Percentiles rank a stretch among this genome's conserved stretches.
Conservation (phyloP, 202 grass and related monocot species). For the Dendrocalamus latiflorus region DNA sequence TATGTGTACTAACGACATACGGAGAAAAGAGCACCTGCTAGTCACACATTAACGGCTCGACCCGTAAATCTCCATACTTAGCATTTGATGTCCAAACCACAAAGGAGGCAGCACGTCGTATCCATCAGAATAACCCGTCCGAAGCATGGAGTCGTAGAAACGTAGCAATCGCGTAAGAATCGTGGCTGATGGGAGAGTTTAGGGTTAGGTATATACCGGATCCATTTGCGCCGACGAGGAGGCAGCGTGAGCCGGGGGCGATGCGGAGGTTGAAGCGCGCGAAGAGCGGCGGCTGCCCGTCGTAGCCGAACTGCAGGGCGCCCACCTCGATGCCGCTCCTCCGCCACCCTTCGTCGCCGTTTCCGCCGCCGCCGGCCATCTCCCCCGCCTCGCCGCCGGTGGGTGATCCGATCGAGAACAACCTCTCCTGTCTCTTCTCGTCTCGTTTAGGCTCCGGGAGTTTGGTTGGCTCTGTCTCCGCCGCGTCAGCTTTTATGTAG, state of each 20-base stretch:
- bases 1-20: background rate
- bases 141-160: background rate
- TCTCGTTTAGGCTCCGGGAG: background rate
- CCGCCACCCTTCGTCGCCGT: conserved; percentile 38
- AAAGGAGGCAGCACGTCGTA: no score
- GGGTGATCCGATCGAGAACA: background rate
- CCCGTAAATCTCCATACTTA: background rate
- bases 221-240: conserved; percentile 89
- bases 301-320: conserved; percentile 77
- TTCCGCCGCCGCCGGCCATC: conserved; percentile 12
- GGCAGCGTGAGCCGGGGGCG: conserved; percentile 71
- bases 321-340: conserved; percentile 74
- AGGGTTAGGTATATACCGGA: conserved; percentile 41
- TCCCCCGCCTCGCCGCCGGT: background rate
- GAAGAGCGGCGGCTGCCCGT: conserved; percentile 70
- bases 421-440: background rate
- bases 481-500: background rate
- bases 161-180: background rate
- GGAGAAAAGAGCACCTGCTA: background rate
- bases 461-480: conserved; percentile 9
- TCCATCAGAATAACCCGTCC: background rate
- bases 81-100: background rate
- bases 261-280: conserved; percentile 64
- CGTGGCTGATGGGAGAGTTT: background rate
- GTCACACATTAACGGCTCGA: background rate